Conservation (phyloP, 495 filamentous ascomycete species). For the Penicillium daleae region DNA sequence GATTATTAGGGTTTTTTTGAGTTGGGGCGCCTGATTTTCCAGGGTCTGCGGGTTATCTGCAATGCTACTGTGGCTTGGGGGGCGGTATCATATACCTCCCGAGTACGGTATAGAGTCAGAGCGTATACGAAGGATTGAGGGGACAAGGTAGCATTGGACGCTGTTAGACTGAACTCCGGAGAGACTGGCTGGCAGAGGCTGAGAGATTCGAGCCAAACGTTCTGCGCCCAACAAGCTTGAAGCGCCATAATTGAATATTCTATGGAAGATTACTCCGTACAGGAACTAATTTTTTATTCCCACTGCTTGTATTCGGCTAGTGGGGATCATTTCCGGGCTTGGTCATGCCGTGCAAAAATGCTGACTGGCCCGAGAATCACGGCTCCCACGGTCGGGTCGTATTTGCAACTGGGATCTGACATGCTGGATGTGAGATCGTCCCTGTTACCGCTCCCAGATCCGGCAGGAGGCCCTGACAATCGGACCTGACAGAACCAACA, state of each 20-base stretch:
- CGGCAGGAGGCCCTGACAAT: not conserved
- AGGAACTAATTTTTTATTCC: not conserved
- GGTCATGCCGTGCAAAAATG: not conserved
- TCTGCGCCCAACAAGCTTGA: not conserved
- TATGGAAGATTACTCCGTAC: no score
- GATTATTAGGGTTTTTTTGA: constrained; percentile 3
- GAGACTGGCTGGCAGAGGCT: not conserved
- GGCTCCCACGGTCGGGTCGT: not conserved
- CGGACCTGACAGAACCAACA: not conserved
- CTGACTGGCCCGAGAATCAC: not conserved
- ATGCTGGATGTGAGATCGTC: not conserved
- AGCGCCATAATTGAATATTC: not conserved
- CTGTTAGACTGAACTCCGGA: not conserved
- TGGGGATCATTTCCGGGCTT: not conserved
- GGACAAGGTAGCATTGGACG: not conserved
- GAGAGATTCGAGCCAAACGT: not conserved
- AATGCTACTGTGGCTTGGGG: not conserved
- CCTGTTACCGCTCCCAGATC: not conserved
- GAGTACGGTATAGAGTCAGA: not conserved
- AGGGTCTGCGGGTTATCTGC: not conserved
- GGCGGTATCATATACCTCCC: not conserved
- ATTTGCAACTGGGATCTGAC: not conserved
- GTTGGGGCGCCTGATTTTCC: not conserved
- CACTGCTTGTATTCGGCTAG: not conserved
- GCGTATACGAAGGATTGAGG: not conserved